These are phyloP conservation scores for Rhinocladiella mackenziei DNA, from an alignment of 2,329 filamentous ascomycete species.

Conservation along the genomic window DNA sequence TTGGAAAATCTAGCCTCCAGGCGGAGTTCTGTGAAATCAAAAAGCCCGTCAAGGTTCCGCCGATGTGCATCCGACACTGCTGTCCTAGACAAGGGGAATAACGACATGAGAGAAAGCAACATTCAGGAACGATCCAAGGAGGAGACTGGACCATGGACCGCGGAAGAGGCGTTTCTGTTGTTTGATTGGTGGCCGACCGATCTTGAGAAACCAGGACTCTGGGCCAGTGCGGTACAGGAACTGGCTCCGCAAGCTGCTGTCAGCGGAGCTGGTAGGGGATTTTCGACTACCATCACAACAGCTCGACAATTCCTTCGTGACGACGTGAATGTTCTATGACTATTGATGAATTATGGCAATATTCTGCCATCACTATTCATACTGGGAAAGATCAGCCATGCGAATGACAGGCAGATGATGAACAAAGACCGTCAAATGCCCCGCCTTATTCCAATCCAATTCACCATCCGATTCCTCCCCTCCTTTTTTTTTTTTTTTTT, in stretches of 20 bases:
- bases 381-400: too few relatives aligned
- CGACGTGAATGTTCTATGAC: constrained; percentile 23
- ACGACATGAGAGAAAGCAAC: background rate
- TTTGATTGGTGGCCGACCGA: constrained; percentile 29
- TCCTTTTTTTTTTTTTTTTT: too few relatives aligned
- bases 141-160: constrained; percentile 30
- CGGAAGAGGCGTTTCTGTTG: constrained; percentile 27
- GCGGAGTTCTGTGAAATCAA: constrained; percentile 6
- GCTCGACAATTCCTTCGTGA: constrained; percentile 21
- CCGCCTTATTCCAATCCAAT: too few relatives aligned
- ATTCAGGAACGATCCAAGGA: background rate
- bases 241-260: background rate
- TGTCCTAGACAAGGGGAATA: background rate
- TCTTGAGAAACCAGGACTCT: constrained; percentile 21
- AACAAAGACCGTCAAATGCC: too few relatives aligned
- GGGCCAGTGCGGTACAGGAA: constrained; percentile 2
- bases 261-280: background rate
- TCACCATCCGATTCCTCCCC: too few relatives aligned
- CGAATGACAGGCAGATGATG: too few relatives aligned
- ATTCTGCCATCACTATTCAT: too few relatives aligned
- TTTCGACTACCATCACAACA: constrained; percentile 19
- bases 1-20: constrained; percentile 8
- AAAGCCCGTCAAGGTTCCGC: constrained; percentile 14
- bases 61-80: constrained; percentile 19
- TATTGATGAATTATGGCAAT: constrained; percentile 11